phyloP scores from a whole-genome alignment of 2,329 filamentous ascomycete genomes.

The Tolypocladium ovalisporum region DNA sequence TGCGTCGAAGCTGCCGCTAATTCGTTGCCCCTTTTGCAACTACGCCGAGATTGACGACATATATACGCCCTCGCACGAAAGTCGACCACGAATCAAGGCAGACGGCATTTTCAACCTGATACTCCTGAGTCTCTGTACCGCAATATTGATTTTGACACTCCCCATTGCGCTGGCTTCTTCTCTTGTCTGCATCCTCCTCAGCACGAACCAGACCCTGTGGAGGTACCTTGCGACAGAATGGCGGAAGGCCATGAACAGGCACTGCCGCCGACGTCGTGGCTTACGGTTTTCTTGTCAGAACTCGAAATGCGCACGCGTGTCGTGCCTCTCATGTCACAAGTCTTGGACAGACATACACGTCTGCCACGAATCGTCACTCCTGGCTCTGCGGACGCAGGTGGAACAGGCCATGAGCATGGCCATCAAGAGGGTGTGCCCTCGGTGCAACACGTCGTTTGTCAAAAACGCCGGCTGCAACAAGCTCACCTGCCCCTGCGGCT shows the following conservation, averaged over 20 bases:
- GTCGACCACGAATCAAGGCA: conserved; percentile 45
- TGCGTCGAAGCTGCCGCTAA: conserved; percentile 61
- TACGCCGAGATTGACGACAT: conserved; percentile 83
- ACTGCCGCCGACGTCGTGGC: conserved; percentile 60
- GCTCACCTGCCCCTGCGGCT: conserved; percentile 87
- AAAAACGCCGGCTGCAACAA: conserved; percentile 96
- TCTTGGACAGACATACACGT: conserved; percentile 81
- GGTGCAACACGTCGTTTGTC: conserved; percentile 84
- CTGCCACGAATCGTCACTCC: conserved; percentile 74
- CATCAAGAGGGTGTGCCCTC: conserved; percentile 88
- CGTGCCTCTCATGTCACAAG: conserved; percentile 74
- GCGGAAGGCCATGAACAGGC: conserved; percentile 49
- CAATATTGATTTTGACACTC: conserved; percentile 45
- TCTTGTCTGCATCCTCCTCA: conserved; percentile 31
- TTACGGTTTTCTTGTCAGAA: conserved; percentile 69
- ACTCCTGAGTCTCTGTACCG: conserved; percentile 41
- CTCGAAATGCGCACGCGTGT: conserved; percentile 54
- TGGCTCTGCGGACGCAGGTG: conserved; percentile 77
- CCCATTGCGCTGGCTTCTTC: conserved; percentile 37
- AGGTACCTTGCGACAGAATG: conserved; percentile 35
- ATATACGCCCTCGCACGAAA: conserved; percentile 47
- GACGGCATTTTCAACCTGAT: conserved; percentile 35
- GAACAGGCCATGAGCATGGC: conserved; percentile 90
- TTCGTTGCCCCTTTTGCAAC: conserved; percentile 80
- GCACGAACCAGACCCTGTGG: conserved; percentile 29